Percentiles rank a stretch among this genome's conserved stretches.
These are phyloP conservation scores for Tolypocladium pustulatum DNA, from an alignment of 2,329 filamentous ascomycete genomes.

Conservation along the genomic window DNA sequence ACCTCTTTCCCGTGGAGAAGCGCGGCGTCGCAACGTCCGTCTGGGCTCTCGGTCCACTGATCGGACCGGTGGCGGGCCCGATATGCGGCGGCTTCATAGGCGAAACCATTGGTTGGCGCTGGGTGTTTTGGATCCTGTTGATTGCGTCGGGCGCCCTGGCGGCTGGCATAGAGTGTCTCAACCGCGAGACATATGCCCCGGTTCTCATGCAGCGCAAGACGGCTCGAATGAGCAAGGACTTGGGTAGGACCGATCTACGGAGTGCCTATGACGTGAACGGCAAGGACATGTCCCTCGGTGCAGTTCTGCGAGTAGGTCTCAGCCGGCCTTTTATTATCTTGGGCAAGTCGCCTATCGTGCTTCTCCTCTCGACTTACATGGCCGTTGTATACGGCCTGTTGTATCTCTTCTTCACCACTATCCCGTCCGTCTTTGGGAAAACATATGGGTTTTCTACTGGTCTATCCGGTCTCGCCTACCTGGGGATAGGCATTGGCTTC, in stretches of 20 bases:
- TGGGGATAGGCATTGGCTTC: slow-evolving; percentile 34
- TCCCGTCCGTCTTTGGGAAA: slow-evolving; percentile 35
- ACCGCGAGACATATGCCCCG: slow-evolving; percentile 29
- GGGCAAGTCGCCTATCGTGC: slow-evolving; percentile 35
- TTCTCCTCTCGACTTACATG: slow-evolving; percentile 35
- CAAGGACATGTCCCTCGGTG: slow-evolving; percentile 26
- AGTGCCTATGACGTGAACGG: slow-evolving; percentile 30
- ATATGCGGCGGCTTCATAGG: slow-evolving; percentile 38
- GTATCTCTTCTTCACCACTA: slow-evolving; percentile 45
- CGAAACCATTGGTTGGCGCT: slow-evolving; percentile 39
- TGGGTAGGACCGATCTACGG: slow-evolving; percentile 27
- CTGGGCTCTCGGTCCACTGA: slow-evolving; percentile 47
- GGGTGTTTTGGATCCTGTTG: slow-evolving; percentile 41
- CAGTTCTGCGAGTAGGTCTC: slow-evolving; percentile 22
- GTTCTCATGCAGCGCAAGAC: slow-evolving; percentile 42
- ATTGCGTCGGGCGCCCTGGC: slow-evolving; percentile 25
- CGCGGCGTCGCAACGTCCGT: slow-evolving; percentile 37
- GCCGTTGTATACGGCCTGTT: slow-evolving; percentile 41
- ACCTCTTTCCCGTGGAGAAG: slow-evolving; percentile 36
- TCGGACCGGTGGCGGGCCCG: slow-evolving; percentile 39
- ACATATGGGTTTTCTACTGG: slow-evolving; percentile 36
- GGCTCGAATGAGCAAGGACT: slow-evolving; percentile 29
- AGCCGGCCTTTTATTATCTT: slow-evolving; percentile 41
- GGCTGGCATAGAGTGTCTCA: slow-evolving; percentile 14
- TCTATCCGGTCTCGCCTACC: slow-evolving; percentile 36